Evolutionary conservation across 768 basidiomycete species (phyloP), one percentile per base, ranked within the genome.

Genomic region (Rhodotorula kratochvilovae): DNA sequence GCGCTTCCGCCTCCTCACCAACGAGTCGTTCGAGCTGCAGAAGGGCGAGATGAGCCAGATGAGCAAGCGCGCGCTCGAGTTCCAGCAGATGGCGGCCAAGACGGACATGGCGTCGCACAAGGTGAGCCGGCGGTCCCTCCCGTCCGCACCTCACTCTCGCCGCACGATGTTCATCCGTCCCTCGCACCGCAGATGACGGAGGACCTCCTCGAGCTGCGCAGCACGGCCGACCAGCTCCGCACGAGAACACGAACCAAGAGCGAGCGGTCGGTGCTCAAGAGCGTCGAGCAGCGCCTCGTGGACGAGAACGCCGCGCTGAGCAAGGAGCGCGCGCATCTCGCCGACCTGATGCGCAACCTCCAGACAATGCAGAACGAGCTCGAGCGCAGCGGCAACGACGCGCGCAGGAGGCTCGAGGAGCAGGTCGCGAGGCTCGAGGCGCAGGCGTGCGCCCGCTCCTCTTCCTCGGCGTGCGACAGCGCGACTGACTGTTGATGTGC

Each of bases 261-360:
- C 0, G 95, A 98, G 84, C 94, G 92, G 83, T 89, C 87, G 77
- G 90, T 94, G 46, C 92, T 90, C 89, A 90, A 91, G 92, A 86
- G 86, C 72, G 85, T 90, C 43, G 91, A 96, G 84, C 77, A 77
- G 56, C 88, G 94, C 36, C 84, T 98, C 23, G 85, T 89, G 6
- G 88, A 92, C 59, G 92, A 97, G 80, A 93, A 96, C 81, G 87
- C 87, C 79, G 85, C 84, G 0, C 83, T 96, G 8, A 83, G 89
- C 23, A 83, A 88, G 76, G 94, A 96, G 77, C 87, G 92, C 17
- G 88, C 91, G 1, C 89, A 90, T 70, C 83, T 96, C 6, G 87
- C 90, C 4, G 91, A 93, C 78, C 84, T 96, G 36, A 91, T 95
- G 87, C 83, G 85, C 35, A 94, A 91, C 78, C 87, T 95, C 33